Evolutionary conservation across 2,329 filamentous ascomycete genomes (phyloP).

Genomic region (Fusarium gaditjirri): DNA sequence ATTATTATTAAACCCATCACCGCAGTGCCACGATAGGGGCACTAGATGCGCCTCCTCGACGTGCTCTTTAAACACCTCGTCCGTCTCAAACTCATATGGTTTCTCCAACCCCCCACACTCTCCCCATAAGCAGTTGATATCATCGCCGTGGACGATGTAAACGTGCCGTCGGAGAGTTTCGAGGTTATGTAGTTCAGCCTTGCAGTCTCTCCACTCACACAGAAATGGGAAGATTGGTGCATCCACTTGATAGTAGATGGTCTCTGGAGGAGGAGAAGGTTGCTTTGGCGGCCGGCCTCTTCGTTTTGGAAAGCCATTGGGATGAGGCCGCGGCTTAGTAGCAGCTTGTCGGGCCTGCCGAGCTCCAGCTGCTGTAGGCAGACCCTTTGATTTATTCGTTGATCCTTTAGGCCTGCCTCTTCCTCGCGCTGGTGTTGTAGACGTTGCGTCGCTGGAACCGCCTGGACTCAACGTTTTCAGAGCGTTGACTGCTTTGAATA

Average conservation of each 20-base stretch:
- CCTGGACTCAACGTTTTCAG: background rate
- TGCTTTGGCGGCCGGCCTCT: constrained; percentile 56
- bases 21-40: constrained; percentile 66
- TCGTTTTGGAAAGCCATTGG: constrained; percentile 48
- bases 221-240: constrained; percentile 62
- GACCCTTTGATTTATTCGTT: constrained; percentile 45
- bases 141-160: constrained; percentile 58
- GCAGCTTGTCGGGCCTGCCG: constrained; percentile 39
- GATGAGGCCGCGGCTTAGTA: constrained; percentile 44
- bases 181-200: constrained; percentile 70
- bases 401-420: constrained; percentile 62
- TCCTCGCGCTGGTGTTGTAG: constrained; percentile 4
- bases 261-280: constrained; percentile 51
- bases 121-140: constrained; percentile 47
- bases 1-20: constrained; percentile 65
- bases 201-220: constrained; percentile 70
- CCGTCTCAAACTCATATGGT: constrained; percentile 50
- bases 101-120: constrained; percentile 41
- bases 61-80: constrained; percentile 59
- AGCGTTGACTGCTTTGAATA: constrained; percentile 5
- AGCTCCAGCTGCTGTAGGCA: constrained; percentile 37
- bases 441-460: constrained; percentile 16
- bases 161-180: constrained; percentile 68
- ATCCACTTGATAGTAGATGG: constrained; percentile 55
- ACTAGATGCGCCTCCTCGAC: constrained; percentile 64